phyloP scores from a whole-genome alignment of 164 flowering plant genomes.

The Stephania japonica region DNA sequence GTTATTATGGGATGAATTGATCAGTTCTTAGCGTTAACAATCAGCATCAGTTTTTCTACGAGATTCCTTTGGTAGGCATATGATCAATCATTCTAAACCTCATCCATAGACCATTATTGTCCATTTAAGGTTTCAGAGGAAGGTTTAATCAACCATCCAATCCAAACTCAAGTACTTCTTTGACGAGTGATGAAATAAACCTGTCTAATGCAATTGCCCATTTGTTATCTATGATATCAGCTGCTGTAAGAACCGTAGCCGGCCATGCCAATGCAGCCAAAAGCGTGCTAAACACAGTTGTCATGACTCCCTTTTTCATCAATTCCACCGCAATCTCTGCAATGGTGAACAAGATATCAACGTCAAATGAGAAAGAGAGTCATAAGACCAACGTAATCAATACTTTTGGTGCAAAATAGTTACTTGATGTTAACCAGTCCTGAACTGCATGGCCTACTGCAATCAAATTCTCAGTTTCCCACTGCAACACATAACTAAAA shows the following conservation, averaged over 20 bases:
- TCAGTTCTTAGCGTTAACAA: too few species aligned
- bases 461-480: slow-evolving; percentile 93
- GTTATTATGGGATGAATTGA: too few species aligned
- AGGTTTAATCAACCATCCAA: not conserved
- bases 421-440: slow-evolving; percentile 98
- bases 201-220: slow-evolving; percentile 95
- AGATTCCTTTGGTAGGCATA: too few species aligned
- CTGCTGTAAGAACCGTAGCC: slow-evolving; percentile 64
- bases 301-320: slow-evolving; percentile 97
- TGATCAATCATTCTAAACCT: too few species aligned
- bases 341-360: slow-evolving; percentile 17
- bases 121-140: too few species aligned
- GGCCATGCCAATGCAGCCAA: slow-evolving; percentile 94
- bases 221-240: slow-evolving; percentile 89
- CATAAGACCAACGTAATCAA: not conserved
- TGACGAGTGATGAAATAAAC: slow-evolving; percentile 24
- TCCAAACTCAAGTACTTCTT: not conserved
- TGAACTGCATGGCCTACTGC: slow-evolving; percentile 97
- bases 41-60: too few species aligned
- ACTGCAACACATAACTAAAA: slow-evolving; percentile 78
- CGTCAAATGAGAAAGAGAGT: not conserved
- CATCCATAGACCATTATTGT: too few species aligned
- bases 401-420: slow-evolving; percentile 2
- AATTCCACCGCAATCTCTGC: slow-evolving; percentile 69
- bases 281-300: slow-evolving; percentile 83